Evolutionary conservation across 2,329 filamentous ascomycete species (phyloP).

Genomic region (Nigrospora sphaerica): DNA sequence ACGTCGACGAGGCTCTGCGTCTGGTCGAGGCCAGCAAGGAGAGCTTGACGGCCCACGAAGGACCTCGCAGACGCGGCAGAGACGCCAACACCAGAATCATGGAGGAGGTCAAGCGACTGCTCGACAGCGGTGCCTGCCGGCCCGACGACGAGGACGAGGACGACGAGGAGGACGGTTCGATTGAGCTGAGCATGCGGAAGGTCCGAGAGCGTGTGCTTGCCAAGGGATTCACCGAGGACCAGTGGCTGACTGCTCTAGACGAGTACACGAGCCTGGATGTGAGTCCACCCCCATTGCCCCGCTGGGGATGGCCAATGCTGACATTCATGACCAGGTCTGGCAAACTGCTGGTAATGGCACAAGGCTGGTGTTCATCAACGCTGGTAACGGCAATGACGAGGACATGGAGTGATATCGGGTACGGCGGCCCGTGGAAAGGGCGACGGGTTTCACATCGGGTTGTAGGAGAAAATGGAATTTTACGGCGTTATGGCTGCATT

Average conservation of each 20-base stretch:
- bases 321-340: constrained; percentile 55
- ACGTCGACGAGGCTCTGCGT: constrained; percentile 90
- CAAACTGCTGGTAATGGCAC: constrained; percentile 67
- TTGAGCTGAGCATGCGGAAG: constrained; percentile 78
- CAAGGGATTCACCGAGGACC: constrained; percentile 94
- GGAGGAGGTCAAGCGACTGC: constrained; percentile 83
- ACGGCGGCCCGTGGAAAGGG: background rate
- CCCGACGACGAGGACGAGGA: constrained; percentile 56
- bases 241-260: constrained; percentile 78
- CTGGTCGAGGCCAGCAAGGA: constrained; percentile 92
- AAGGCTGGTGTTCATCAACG: constrained; percentile 63
- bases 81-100: constrained; percentile 89
- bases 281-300: constrained; percentile 38
- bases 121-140: constrained; percentile 78
- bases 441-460: background rate
- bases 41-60: constrained; percentile 67
- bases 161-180: constrained; percentile 32
- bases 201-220: constrained; percentile 88
- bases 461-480: background rate
- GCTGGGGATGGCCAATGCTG: constrained; percentile 20
- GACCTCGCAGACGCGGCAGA: constrained; percentile 54
- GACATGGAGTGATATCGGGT: constrained; percentile 31
- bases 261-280: constrained; percentile 88
- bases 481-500: background rate
- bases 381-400: constrained; percentile 43